Percentiles rank a stretch among this genome's conserved stretches.
Conservation (phyloP, 2,329 filamentous ascomycete species). For the Pseudocercospora cruenta region DNA sequence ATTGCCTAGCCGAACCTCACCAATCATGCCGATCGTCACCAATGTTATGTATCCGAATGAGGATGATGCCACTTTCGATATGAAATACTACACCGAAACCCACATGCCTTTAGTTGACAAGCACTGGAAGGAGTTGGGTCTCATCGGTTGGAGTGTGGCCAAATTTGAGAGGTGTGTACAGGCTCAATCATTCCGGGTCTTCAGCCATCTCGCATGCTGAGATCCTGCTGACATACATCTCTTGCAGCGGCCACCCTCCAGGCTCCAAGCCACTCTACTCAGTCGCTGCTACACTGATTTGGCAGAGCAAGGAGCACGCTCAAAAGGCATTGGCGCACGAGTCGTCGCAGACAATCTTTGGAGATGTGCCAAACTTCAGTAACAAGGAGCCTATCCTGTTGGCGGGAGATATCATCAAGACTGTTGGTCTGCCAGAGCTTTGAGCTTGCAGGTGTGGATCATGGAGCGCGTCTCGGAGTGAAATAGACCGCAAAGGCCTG, state of each 20-base stretch:
- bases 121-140: not conserved
- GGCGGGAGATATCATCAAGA: not conserved
- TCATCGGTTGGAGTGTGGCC: not conserved
- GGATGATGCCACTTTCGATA: not conserved
- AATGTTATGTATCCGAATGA: not conserved
- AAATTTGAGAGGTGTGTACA: not conserved
- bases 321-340: not conserved
- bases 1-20: not conserved
- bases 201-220: not conserved
- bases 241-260: not conserved
- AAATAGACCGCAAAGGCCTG: not conserved
- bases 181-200: not conserved
- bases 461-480: not conserved
- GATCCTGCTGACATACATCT: not conserved
- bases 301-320: not conserved
- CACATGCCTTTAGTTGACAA: not conserved
- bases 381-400: not conserved
- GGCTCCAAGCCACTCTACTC: not conserved
- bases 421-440: not conserved
- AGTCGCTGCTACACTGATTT: not conserved
- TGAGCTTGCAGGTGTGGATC: not conserved
- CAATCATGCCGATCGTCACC: not conserved
- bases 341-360: not conserved
- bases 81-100: not conserved
- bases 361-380: not conserved